Base-by-base conservation (phyloP, 2,329 filamentous ascomycete species). In the Hypoxylon rubiginosum region DNA sequence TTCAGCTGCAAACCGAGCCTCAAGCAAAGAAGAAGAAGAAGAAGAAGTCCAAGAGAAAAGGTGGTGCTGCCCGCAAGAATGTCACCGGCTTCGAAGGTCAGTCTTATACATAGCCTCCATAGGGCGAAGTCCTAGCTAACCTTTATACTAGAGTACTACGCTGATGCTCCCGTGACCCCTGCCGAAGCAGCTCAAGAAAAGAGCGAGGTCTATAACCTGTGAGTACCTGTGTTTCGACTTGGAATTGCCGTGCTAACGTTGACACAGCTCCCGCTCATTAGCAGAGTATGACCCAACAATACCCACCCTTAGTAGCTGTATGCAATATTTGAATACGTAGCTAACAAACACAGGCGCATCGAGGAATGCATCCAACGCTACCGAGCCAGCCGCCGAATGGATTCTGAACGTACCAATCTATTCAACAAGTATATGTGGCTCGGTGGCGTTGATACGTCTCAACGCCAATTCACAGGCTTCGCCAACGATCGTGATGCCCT, bases 331-430 rank as follows among this genome's bases (percentile, higher is more conserved):
- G 10, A 10, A 21, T 8, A 21, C 39, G 39, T 36, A 52, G 32
- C 66, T 69, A 59, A 70, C 64, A 17, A 63, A 36, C 26, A 43
- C 64, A 92, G 91, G 60, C 93, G 96, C 50, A 93, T 98, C 43
- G 91, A 97, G 75, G 86, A 90, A 26, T 96, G 93, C 50, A 91
- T 98, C 58, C 90, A 94, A 70, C 91, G 93, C 13, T 99, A 91
- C 80, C 89, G 91, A 67, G 84, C 87, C 36, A 91, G 90, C 50
- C 91, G 94, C 32, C 94, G 92, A 69, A 86, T 97, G 63, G 87
- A 91, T 63, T 78, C 82, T 11, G 82, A 88, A 3, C 88, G 89
- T 24, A 78, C 83, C 4, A 82, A 85, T 17, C 81, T 94, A 34
- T 96, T 99, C 79, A 85, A 88, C 73, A 92, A 92, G 69, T 97